Base-by-base conservation (phyloP, 768 basidiomycete genomes). In the Phanerochaete carnosa region DNA sequence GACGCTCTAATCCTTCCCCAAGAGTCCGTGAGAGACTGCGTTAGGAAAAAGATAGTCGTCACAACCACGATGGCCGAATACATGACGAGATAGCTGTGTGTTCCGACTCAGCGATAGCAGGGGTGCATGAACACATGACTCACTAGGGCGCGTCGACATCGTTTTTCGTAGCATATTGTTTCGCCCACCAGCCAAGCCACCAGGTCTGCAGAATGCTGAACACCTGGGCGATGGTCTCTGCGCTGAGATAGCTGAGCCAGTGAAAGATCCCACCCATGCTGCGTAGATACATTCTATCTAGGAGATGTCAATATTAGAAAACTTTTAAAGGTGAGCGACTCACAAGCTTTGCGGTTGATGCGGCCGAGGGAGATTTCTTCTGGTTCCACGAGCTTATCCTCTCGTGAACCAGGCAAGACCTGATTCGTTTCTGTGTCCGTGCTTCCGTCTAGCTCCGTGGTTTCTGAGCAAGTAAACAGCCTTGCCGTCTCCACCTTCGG, bases 361-460 rank as follows among this genome's bases (percentile, higher is more conserved):
- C 81, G 82, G 0, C 87, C 87, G 51, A 79, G 75, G 8, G 75
- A 79, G 39, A 87, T 77, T 66, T 90, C 88, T 67, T 90, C 88
- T 0, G 80, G 80, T 3, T 85, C 71, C 37, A 87, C 80, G 19
- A 89, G 75, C 66, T 87, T 86, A 1, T 54, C 52, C n/a, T 45
- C 32, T 22, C 26, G 30, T 2, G 7, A 8, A 16, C 25, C 15
- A 35, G 33, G 33, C 15, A 35, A 35, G 8, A 35, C 23, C 13
- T 9, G 19, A 30, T 53, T 39, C 3, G 25, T 19, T 4, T 26
- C 15, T 35, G 25, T 26, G 26, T 23, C 57, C 4, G 39, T 19
- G 39, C 19, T 13, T 12, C 32, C 19, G 43, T 77, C 77, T 6
- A 64, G 49, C 51, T 2, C 47, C 55, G 9, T 50, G 61, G 59